A percentile compares a stretch with the other conserved stretches of the same genome.
Conservation (phyloP, 2,329 filamentous ascomycete genomes). For the Apiospora kogelbergensis region DNA sequence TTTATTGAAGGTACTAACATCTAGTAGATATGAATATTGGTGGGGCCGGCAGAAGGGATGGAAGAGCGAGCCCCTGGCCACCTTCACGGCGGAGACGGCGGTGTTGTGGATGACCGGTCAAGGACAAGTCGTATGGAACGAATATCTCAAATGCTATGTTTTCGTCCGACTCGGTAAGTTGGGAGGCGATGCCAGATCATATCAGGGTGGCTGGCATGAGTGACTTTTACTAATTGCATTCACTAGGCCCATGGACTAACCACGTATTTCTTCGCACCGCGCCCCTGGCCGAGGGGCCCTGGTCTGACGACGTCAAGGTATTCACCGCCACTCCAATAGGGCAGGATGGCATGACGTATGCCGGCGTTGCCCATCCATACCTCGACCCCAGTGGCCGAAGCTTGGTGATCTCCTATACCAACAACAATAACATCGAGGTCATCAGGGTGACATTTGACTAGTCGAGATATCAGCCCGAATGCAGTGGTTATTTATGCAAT, state of each 20-base stretch:
- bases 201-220: not conserved
- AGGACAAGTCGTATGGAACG: constrained; percentile 38
- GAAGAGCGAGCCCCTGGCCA: constrained; percentile 27
- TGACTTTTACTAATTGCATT: not conserved
- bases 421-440: constrained; percentile 39
- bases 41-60: constrained; percentile 39
- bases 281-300: constrained; percentile 34
- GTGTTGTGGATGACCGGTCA: constrained; percentile 38
- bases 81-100: constrained; percentile 35
- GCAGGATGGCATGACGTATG: constrained; percentile 34
- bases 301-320: constrained; percentile 35
- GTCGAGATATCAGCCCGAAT: not conserved
- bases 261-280: constrained; percentile 28
- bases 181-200: not conserved
- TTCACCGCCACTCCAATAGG: constrained; percentile 33
- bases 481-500: not conserved
- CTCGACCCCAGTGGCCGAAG: constrained; percentile 35
- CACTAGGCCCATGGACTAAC: constrained; percentile 16
- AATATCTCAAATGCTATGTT: constrained; percentile 34
- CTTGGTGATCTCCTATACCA: constrained; percentile 38
- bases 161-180: constrained; percentile 32
- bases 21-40: constrained; percentile 40
- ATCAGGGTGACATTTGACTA: constrained; percentile 31
- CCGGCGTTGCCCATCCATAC: constrained; percentile 38
- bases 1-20: not conserved